Conservation (phyloP, 352 stramenopile genomes). For the Globisporangium iwayamae region DNA sequence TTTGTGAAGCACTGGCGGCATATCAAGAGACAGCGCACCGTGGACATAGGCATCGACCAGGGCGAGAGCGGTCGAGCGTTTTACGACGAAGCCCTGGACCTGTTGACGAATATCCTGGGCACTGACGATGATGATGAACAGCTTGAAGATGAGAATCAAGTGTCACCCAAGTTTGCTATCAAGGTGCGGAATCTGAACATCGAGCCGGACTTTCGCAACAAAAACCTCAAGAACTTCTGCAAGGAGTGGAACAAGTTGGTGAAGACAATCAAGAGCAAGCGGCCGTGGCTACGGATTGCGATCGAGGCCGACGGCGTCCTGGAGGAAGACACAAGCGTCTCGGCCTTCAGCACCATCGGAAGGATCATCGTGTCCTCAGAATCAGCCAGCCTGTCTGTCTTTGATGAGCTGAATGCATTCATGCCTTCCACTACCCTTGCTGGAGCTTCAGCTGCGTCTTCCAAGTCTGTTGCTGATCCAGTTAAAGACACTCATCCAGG, state of each 20-base stretch:
- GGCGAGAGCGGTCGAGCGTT: conserved; percentile 11
- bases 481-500: not conserved
- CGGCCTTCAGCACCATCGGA: conserved; percentile 14
- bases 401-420: conserved; percentile 8
- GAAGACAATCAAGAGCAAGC: not conserved
- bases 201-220: conserved; percentile 12
- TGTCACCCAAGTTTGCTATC: conserved; percentile 1
- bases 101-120: conserved; percentile 5
- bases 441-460: not conserved
- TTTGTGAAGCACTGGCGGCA: conserved; percentile 11
- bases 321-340: conserved; percentile 3
- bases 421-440: not conserved
- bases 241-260: conserved; percentile 8
- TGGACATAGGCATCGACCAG: conserved; percentile 13
- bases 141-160: no score
- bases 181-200: conserved; percentile 9
- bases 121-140: not conserved
- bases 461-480: not conserved
- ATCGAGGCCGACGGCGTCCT: conserved; percentile 12
- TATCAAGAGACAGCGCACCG: conserved; percentile 6
- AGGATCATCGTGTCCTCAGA: conserved; percentile 3
- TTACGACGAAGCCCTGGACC: conserved; percentile 12
- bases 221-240: conserved; percentile 11
- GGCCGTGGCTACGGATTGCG: conserved; percentile 7
- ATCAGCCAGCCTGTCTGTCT: not conserved